These are phyloP conservation scores for Stemphylium beticola DNA, from an alignment of 2,329 filamentous ascomycete species.

Conservation along the genomic window DNA sequence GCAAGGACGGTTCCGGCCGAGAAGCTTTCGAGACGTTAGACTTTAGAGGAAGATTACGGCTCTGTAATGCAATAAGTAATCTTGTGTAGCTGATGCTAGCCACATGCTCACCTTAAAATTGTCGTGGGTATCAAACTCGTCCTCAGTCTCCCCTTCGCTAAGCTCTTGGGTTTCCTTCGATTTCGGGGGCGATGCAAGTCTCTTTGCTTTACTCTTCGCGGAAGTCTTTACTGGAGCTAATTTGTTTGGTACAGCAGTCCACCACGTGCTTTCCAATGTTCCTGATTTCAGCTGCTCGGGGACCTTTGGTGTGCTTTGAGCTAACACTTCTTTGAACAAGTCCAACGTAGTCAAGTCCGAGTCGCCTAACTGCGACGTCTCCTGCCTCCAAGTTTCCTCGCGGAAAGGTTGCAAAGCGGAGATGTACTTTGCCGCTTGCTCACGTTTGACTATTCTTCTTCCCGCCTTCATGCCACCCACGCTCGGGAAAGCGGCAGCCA, in stretches of 20 bases:
- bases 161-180: constrained; percentile 16
- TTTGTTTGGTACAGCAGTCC: constrained; percentile 22
- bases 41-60: constrained; percentile 10
- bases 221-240: constrained; percentile 15
- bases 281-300: constrained; percentile 30
- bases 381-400: constrained; percentile 52
- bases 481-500: constrained; percentile 64
- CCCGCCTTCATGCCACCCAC: constrained; percentile 54
- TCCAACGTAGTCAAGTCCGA: constrained; percentile 35
- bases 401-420: constrained; percentile 63
- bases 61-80: constrained; percentile 17
- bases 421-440: constrained; percentile 61
- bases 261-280: constrained; percentile 29
- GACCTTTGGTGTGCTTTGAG: constrained; percentile 34
- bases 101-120: constrained; percentile 34
- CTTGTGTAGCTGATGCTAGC: too few relatives aligned
- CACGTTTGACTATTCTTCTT: constrained; percentile 54
- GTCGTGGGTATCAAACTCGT: constrained; percentile 47
- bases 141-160: constrained; percentile 41
- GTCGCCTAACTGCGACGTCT: constrained; percentile 33
- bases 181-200: constrained; percentile 6
- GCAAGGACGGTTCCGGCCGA: background rate
- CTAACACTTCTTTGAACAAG: constrained; percentile 44
- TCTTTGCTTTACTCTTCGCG: constrained; percentile 16
- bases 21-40: background rate